Base-by-base conservation (phyloP, 192 early-diverging fungal species). In the Neocallimastix lanati region DNA sequence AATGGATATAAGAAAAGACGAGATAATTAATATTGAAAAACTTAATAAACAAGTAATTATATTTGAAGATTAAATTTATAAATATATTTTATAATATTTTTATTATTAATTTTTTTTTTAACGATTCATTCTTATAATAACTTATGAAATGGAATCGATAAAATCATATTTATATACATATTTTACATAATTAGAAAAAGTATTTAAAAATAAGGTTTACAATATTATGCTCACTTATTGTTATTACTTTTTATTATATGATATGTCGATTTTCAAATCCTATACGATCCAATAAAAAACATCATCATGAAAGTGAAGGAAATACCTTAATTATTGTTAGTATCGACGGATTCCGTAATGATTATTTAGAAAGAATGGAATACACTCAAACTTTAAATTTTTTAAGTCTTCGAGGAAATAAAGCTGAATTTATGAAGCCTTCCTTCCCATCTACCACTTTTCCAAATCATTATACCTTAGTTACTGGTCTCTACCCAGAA, bases 401-500 rank as follows among this genome's bases (percentile, higher is more conserved):
- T 80, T 77, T 78, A 25, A 4, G 38, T 18, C 1, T 50, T 1
- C 79, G 83, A 25, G 90, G 91, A 29, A 81, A 92, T 12, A 77
- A 38, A 28, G 90, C 91, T 36, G 82, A 92, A 76, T 88, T 84
- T 76, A 90, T 94, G 91, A 83, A 82, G 15, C 92, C 93, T 25
- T 87, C 88, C 2, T 94, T 94, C 82, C 93, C 93, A 86, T 3
- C 82, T 87, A 28, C 84, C 84, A 97, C 96, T 0, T 97, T 96
- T 81, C 93, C 96, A 7, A 98, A 98, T 84, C 96, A 98, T 84
- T 96, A 94, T 83, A 89, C 94, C 1, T 85, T 98, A 50, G 92
- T 88, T 13, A 97, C 96, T 14, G 96, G 96, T n/a, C 83, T 98
- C 36, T 97, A 95, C 82, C 96, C 96, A 2, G 92, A 94, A 38